Percentiles rank a stretch among this genome's conserved stretches.
These are phyloP conservation scores for Colletotrichum orbiculare DNA, from an alignment of 2,329 filamentous ascomycete species.

Conservation along the genomic window DNA sequence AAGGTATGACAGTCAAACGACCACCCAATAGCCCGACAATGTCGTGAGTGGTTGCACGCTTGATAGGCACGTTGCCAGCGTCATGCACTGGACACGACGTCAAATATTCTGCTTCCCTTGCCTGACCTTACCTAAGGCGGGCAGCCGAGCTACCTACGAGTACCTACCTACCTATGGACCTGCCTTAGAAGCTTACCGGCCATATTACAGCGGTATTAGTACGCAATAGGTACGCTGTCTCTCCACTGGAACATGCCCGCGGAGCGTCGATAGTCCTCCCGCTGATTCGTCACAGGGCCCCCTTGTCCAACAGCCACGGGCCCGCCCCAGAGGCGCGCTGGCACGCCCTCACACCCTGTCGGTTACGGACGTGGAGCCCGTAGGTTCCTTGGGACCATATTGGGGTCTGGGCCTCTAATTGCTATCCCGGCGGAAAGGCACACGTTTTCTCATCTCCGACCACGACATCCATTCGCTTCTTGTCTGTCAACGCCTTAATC, in stretches of 20 bases:
- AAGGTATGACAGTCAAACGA: no score
- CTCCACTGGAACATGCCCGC: constrained; percentile 15
- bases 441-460: constrained; percentile 33
- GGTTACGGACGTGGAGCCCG: no score
- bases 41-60: no score
- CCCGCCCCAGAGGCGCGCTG: constrained; percentile 30
- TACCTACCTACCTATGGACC: no score
- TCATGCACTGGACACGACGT: constrained; percentile 13
- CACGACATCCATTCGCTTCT: constrained; percentile 21
- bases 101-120: background rate
- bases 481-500: constrained; percentile 5
- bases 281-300: constrained; percentile 24
- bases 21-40: no score
- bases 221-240: background rate
- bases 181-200: no score
- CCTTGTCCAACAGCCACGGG: constrained; percentile 27
- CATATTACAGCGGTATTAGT: constrained; percentile 5
- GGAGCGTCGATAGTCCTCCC: constrained; percentile 29
- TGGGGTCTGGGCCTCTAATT: constrained; percentile 22
- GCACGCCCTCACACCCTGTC: constrained; percentile 10
- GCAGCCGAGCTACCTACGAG: no score
- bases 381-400: constrained; percentile 23
- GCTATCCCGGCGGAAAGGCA: constrained; percentile 32
- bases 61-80: constrained; percentile 7
- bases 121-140: no score